Base-by-base conservation (phyloP, 495 filamentous ascomycete genomes). In the Margaritispora aquatica region DNA sequence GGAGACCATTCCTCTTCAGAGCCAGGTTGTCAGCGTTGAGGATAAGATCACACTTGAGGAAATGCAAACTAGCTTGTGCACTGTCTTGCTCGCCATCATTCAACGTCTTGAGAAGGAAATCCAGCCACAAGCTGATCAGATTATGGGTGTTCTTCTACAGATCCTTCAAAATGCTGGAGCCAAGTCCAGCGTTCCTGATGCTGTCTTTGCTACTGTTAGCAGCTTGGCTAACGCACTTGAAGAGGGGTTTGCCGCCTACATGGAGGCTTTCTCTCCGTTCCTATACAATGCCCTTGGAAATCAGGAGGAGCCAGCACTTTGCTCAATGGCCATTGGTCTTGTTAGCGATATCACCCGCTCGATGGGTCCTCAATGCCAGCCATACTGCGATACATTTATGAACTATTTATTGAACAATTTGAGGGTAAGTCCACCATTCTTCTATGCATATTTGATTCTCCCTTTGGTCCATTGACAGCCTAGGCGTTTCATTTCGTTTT, bases 311-410 rank as follows among this genome's bases (percentile, higher is more conserved):
- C 88, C 91, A 26, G 86, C 82, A 71, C 80, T 97, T 31, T 98
- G 95, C 78, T 83, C 92, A 36, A 96, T 98, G 89, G 93, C 94
- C 54, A 97, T 97, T 73, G 94, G 94, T 57, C 78, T 97, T 47
- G 92, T 97, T 60, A 96, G 93, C 70, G 94, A 98, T 69, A 91
- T 98, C 66, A 88, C 90, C 26, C 88, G 94, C 61, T 92, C 92
- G 10, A 77, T 97, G 72, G 91, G 91, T 67, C 88, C 89, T 68
- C 85, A 87, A 69, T 86, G 92, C 64, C 89, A 92, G 73, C 94
- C 93, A 51, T 97, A 84, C 76, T 98, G 94, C 74, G 95, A 98
- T 67, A 78, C 81, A 58, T 97, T 97, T 70, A 98, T 98, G 94
- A 98, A 97, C 74, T 87, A 90, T 66, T 79, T 98, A 36, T 81